A percentile compares a stretch with the other conserved stretches of the same genome.
Evolutionary conservation across 352 stramenopile genomes (phyloP).

Genomic region (Globisporangium ultimum): DNA sequence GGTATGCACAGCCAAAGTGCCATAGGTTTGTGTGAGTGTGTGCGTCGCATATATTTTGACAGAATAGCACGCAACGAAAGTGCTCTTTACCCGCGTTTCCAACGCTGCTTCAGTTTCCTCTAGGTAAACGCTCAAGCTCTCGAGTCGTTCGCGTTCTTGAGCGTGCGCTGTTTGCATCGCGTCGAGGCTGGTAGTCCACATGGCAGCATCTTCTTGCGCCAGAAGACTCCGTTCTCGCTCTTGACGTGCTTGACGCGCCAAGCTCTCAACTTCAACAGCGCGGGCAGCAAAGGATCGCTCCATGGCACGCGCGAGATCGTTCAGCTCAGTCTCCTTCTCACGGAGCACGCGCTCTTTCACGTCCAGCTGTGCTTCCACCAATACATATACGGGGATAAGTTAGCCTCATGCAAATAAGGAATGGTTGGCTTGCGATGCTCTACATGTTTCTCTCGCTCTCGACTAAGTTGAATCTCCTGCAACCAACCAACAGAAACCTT

Average conservation of each 20-base stretch:
- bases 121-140: background rate
- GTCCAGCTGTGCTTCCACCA: conserved; percentile 16
- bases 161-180: background rate
- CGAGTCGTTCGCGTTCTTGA: too few relatives aligned
- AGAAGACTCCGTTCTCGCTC: background rate
- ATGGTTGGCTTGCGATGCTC: background rate
- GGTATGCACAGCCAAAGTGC: too few relatives aligned
- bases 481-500: background rate
- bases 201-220: background rate
- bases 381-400: too few relatives aligned
- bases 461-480: background rate
- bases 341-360: conserved; percentile 43
- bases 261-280: background rate
- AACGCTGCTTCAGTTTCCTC: conserved; percentile 4
- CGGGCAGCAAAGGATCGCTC: background rate
- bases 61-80: too few relatives aligned
- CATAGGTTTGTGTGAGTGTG: too few relatives aligned
- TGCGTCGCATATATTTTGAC: too few relatives aligned
- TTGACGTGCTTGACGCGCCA: background rate
- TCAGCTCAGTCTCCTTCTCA: conserved; percentile 38
- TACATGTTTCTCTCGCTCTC: conserved; percentile 30
- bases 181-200: background rate
- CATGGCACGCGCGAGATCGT: conserved; percentile 9
- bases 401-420: too few relatives aligned
- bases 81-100: background rate